Evolutionary conservation across 192 early-diverging fungal species (phyloP), one percentile per base, ranked within the genome.

Genomic region (Powellomyces hirtus): DNA sequence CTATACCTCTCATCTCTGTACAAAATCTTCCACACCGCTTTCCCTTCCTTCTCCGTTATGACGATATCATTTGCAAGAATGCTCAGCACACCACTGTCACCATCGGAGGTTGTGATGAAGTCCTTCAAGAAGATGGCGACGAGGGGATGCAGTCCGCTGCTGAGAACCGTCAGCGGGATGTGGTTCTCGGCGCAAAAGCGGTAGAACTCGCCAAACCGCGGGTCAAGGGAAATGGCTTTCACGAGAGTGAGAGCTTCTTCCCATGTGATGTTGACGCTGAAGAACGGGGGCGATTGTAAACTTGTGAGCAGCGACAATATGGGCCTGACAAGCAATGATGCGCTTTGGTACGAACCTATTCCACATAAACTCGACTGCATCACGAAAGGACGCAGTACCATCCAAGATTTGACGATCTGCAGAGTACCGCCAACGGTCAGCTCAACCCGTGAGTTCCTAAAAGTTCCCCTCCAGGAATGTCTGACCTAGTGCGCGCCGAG

Each of bases 151-250:
- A 64, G n/a, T 22, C 31, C 40, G 31, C 81, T 84, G 74, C 84
- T 85, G 10, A 91, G 75, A 2, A 92, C 80, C 18, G 81, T 83
- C 33, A 92, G 76, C 16, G 91, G 85, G 22, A 89, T 78, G 7
- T 73, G 34, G 16, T 86, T 71, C 26, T 66, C 46, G 11, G 74
- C 46, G 31, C 80, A 81, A 38, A 79, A 85, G 8, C 80, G 66
- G 62, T 83, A 81, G 65, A 90, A 86, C 0, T 49, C 53, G 6
- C 66, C 55, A 67, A 92, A 90, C 2, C 81, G 77, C 22, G 88
- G 82, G 58, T 91, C 89, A 13, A 89, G 59, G 5, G 36, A 38
- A 7, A 14, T 30, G 37, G 14, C 13, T 5, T 37, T 18, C 14
- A 61, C n/a, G 40, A 61, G 36, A 20, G 59, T 64, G 0, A 83